A percentile compares a stretch with the other conserved stretches of the same genome.
These are phyloP conservation scores for Rhizopogon vinicolor DNA, from an alignment of 768 basidiomycete genomes.

Conservation along the genomic window DNA sequence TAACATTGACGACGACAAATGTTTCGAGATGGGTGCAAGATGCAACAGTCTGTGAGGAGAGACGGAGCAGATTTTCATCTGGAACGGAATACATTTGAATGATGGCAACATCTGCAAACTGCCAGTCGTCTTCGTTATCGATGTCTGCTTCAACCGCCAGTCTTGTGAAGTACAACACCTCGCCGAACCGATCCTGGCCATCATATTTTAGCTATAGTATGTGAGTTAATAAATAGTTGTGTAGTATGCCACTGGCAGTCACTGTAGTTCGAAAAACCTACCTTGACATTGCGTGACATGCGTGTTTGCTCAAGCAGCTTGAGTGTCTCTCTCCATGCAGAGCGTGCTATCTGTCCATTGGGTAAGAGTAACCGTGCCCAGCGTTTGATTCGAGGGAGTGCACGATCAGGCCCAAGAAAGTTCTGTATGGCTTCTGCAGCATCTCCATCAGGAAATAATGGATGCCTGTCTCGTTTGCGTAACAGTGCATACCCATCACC, in stretches of 20 bases:
- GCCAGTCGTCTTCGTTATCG: neutral
- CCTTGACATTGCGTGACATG: conserved; percentile 14
- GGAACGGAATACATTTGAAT: conserved; percentile 17
- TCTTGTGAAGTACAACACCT: conserved; percentile 15
- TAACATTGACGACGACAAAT: conserved; percentile 9
- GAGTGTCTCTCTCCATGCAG: conserved; percentile 2
- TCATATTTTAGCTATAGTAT: neutral
- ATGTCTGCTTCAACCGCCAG: neutral
- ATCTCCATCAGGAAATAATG: too few species aligned
- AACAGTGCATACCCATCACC: too few species aligned
- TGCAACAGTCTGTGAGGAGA: conserved; percentile 17
- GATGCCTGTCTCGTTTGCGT: too few species aligned
- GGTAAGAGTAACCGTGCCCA: conserved; percentile 18
- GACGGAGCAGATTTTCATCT: conserved; percentile 6
- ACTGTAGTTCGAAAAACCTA: neutral
- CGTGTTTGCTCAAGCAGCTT: neutral
- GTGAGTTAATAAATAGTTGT: too few species aligned
- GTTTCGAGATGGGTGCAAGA: conserved; percentile 13
- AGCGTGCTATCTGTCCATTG: conserved; percentile 18
- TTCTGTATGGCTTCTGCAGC: too few species aligned
- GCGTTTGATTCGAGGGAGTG: neutral
- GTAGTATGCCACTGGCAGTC: neutral
- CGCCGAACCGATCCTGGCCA: conserved; percentile 6
- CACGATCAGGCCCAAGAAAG: neutral
- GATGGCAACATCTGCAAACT: conserved; percentile 8